Conservation (phyloP, 441 rosid species). For the Melastoma candidum region DNA sequence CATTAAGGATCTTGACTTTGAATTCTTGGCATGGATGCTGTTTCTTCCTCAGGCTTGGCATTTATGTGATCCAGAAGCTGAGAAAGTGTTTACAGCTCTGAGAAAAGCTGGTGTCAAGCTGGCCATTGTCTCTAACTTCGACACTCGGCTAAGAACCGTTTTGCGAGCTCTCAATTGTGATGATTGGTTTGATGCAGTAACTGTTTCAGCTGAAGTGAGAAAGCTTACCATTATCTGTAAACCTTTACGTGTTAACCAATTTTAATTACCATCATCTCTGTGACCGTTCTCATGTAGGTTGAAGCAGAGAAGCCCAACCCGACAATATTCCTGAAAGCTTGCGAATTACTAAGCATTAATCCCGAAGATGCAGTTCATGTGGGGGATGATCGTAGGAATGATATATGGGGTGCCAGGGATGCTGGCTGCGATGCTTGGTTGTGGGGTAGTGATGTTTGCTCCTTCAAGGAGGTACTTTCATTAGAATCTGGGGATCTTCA, state of each 20-base stretch:
- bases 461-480: conserved; percentile 64
- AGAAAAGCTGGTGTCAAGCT: conserved; percentile 67
- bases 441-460: conserved; percentile 89
- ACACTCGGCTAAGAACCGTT: conserved; percentile 82
- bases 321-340: conserved; percentile 81
- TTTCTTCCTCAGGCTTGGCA: conserved; percentile 69
- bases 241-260: not conserved
- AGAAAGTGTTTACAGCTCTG: conserved; percentile 65
- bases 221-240: not conserved
- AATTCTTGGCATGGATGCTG: not conserved
- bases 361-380: conserved; percentile 95
- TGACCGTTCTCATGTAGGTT: conserved; percentile 33
- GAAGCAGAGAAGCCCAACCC: conserved; percentile 98
- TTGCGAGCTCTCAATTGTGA: conserved; percentile 72
- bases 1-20: not conserved
- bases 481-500: too few species aligned
- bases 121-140: conserved; percentile 88
- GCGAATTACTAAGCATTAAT: conserved; percentile 66
- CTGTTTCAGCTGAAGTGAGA: conserved; percentile 93
- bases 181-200: conserved; percentile 88
- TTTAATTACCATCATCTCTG: not conserved
- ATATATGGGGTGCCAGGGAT: conserved; percentile 95
- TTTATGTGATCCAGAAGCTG: conserved; percentile 83
- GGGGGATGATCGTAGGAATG: conserved; percentile 95
- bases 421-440: conserved; percentile 99